These are phyloP conservation scores for Ephemerocybe angulata DNA, from an alignment of 768 basidiomycete species.

Conservation along the genomic window DNA sequence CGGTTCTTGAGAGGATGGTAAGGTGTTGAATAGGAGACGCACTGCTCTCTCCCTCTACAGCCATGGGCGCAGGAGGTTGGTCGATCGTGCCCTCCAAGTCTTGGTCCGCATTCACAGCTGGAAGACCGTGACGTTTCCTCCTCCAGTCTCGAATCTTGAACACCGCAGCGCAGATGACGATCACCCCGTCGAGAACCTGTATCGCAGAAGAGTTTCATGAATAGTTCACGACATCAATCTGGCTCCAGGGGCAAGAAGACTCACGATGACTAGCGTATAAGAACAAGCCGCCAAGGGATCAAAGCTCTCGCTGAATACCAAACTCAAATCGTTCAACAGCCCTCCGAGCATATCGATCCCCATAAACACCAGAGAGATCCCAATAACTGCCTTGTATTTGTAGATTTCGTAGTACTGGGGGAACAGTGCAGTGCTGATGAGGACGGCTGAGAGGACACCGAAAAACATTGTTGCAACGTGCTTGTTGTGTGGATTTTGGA, in stretches of 20 bases:
- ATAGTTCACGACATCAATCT: neutral
- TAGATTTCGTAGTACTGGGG: constrained; percentile 79
- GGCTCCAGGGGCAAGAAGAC: constrained; percentile 17
- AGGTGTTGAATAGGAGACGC: neutral
- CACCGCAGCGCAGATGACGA: constrained; percentile 58
- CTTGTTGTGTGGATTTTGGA: constrained; percentile 26
- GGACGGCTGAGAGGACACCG: constrained; percentile 56
- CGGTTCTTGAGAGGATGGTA: neutral
- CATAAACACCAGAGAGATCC: constrained; percentile 71
- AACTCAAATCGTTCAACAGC: constrained; percentile 64
- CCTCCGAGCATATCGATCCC: constrained; percentile 66
- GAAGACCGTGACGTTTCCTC: neutral
- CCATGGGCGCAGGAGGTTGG: constrained; percentile 3
- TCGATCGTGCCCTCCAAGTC: constrained; percentile 27
- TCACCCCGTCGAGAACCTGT: constrained; percentile 58
- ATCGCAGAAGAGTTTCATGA: neutral
- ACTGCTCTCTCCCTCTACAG: neutral
- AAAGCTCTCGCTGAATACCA: constrained; percentile 62
- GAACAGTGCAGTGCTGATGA: constrained; percentile 48
- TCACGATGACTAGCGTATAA: constrained; percentile 60
- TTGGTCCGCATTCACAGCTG: constrained; percentile 39
- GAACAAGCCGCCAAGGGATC: constrained; percentile 60
- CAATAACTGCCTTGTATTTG: constrained; percentile 56
- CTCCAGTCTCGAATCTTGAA: constrained; percentile 39
- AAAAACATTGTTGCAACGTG: constrained; percentile 45